Percentiles rank a stretch among this genome's conserved stretches.
These are phyloP conservation scores for Vigna nakashimae DNA, from an alignment of 306 rosid species.

Conservation along the genomic window DNA sequence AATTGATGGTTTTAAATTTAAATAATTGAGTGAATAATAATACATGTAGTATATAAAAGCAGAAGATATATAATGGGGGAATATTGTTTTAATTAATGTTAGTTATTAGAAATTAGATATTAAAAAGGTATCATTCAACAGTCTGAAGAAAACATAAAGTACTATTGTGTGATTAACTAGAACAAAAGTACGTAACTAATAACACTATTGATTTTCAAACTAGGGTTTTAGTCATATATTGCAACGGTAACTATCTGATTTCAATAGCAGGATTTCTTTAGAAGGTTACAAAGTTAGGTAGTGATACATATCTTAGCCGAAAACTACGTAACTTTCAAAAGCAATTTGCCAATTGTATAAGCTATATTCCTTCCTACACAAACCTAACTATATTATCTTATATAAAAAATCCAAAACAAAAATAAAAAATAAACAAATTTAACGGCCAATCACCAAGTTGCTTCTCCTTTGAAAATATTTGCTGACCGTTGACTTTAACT, in stretches of 20 bases:
- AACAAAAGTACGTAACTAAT: neutral
- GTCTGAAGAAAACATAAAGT: neutral
- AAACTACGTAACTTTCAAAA: neutral
- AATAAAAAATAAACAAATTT: neutral
- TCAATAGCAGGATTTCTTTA: neutral
- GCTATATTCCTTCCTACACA: neutral
- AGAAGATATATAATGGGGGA: too few species aligned
- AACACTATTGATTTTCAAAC: slow-evolving; percentile 14
- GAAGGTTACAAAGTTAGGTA: slow-evolving; percentile 26
- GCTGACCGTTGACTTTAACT: slow-evolving; percentile 24
- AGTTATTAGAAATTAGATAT: slow-evolving; percentile 17
- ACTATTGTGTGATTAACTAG: neutral
- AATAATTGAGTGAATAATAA: too few species aligned
- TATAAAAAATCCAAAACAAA: neutral
- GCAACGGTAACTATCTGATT: slow-evolving; percentile 12
- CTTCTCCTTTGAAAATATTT: neutral
- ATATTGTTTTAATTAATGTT: neutral
- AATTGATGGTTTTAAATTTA: too few species aligned
- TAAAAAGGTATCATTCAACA: slow-evolving; percentile 26
- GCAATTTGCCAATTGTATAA: slow-evolving; percentile 23
- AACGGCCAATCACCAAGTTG: neutral
- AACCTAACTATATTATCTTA: neutral
- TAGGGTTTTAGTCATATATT: slow-evolving; percentile 11
- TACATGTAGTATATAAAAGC: too few species aligned
- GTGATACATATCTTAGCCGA: neutral